A percentile compares a stretch with the other conserved stretches of the same genome.
Conservation (phyloP, 228 moss, liverwort and hornwort species). For the Sphagnum magellanicum region DNA sequence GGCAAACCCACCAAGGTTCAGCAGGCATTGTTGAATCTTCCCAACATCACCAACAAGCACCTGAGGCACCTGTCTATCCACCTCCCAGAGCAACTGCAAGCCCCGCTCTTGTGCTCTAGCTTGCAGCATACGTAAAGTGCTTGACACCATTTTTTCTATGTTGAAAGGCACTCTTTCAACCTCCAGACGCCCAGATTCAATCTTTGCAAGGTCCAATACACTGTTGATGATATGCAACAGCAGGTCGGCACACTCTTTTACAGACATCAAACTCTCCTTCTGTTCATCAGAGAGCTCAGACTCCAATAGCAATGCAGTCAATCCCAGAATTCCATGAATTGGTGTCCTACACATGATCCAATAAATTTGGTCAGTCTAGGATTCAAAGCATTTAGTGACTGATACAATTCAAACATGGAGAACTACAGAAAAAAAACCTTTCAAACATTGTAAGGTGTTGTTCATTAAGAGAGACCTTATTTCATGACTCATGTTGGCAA, state of each 20-base stretch:
- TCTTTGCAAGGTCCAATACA: constrained; percentile 81
- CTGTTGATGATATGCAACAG: constrained; percentile 89
- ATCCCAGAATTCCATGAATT: constrained; percentile 85
- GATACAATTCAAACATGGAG: no score
- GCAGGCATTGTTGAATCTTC: constrained; percentile 79
- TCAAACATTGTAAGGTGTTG: no score
- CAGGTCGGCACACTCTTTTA: constrained; percentile 83
- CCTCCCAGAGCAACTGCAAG: constrained; percentile 65
- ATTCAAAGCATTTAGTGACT: no score
- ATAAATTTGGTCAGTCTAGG: no score
- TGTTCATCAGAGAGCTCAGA: constrained; percentile 73
- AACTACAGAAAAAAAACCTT: no score
- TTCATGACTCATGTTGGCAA: constrained; percentile 95
- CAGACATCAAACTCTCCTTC: constrained; percentile 67
- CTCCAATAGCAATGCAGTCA: constrained; percentile 77
- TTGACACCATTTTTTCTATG: constrained; percentile 61
- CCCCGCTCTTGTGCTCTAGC: constrained; percentile 68
- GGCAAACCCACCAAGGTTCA: constrained; percentile 60
- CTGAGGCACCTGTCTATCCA: constrained; percentile 62
- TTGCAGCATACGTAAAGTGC: constrained; percentile 82
- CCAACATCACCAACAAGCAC: constrained; percentile 68
- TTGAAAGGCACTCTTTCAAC: constrained; percentile 76
- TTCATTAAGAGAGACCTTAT: constrained; percentile 42
- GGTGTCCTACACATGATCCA: constrained; percentile 56
- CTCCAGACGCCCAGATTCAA: constrained; percentile 88